These are phyloP conservation scores for Trichoderma polysporum DNA, from an alignment of 2,329 filamentous ascomycete species.

Conservation along the genomic window DNA sequence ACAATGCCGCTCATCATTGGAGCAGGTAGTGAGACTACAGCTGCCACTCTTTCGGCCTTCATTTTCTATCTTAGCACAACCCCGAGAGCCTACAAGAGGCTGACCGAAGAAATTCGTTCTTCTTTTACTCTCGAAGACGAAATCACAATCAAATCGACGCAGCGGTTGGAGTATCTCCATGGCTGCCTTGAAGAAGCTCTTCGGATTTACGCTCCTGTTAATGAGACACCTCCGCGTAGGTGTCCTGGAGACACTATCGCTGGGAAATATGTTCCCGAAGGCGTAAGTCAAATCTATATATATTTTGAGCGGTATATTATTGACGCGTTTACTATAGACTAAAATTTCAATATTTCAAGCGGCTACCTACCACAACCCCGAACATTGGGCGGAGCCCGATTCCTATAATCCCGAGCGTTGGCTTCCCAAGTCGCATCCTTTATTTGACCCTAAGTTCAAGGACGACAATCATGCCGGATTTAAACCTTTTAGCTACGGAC, in stretches of 20 bases:
- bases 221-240: slow-evolving; percentile 31
- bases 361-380: slow-evolving; percentile 43
- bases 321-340: slow-evolving; percentile 33
- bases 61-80: slow-evolving; percentile 35
- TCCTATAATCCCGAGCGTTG: slow-evolving; percentile 51
- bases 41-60: slow-evolving; percentile 32
- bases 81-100: slow-evolving; percentile 30
- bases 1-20: slow-evolving; percentile 28
- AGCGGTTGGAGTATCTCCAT: slow-evolving; percentile 36
- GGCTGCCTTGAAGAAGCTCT: slow-evolving; percentile 45
- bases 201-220: slow-evolving; percentile 39
- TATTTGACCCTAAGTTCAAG: slow-evolving; percentile 39
- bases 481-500: slow-evolving; percentile 41
- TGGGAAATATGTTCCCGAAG: slow-evolving; percentile 36
- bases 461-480: slow-evolving; percentile 39
- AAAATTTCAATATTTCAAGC: slow-evolving; percentile 45
- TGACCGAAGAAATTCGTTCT: slow-evolving; percentile 38
- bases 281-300: slow-evolving; percentile 39
- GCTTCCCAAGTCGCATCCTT: slow-evolving; percentile 27
- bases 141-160: slow-evolving; percentile 38
- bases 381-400: slow-evolving; percentile 46
- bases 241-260: slow-evolving; percentile 36
- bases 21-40: slow-evolving; percentile 38
- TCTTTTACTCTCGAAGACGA: slow-evolving; percentile 37
- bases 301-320: background rate